Percentiles rank a stretch among this genome's conserved stretches.
phyloP scores from a whole-genome alignment of 1,284 basidiomycete species.

The Ceratobasidium sp. region DNA sequence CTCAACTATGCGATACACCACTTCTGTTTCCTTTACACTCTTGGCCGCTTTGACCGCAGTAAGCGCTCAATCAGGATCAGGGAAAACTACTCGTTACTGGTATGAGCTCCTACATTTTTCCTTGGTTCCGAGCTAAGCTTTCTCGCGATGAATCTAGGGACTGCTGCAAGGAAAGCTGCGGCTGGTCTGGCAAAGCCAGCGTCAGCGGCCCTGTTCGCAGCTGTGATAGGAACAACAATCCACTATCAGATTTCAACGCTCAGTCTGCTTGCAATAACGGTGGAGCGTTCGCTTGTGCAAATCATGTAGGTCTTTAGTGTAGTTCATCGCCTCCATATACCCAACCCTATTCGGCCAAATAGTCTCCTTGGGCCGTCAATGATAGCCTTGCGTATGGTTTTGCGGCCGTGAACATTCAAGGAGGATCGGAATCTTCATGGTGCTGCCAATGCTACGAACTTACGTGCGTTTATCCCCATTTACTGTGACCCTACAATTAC shows the following conservation, averaged over 20 bases:
- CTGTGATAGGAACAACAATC: conserved; percentile 41
- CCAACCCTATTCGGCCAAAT: background rate
- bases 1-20: background rate
- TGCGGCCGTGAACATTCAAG: conserved; percentile 40
- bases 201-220: conserved; percentile 40
- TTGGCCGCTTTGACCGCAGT: conserved; percentile 5
- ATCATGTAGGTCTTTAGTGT: conserved; percentile 1
- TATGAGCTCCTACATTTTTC: conserved; percentile 2
- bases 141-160: conserved; percentile 25
- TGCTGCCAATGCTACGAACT: conserved; percentile 42
- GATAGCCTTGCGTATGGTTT: conserved; percentile 40
- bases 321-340: background rate
- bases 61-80: conserved; percentile 36
- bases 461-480: conserved; percentile 20
- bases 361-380: conserved; percentile 39
- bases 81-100: conserved; percentile 41
- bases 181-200: conserved; percentile 41
- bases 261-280: conserved; percentile 38
- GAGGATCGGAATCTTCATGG: conserved; percentile 38
- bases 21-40: background rate
- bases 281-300: conserved; percentile 39
- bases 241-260: conserved; percentile 31
- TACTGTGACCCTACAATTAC: background rate
- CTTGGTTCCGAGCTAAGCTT: background rate
- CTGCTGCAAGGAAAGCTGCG: conserved; percentile 42